Evolutionary conservation across 805 yeast species (phyloP).

Genomic region (Ogataea naganishii): DNA sequence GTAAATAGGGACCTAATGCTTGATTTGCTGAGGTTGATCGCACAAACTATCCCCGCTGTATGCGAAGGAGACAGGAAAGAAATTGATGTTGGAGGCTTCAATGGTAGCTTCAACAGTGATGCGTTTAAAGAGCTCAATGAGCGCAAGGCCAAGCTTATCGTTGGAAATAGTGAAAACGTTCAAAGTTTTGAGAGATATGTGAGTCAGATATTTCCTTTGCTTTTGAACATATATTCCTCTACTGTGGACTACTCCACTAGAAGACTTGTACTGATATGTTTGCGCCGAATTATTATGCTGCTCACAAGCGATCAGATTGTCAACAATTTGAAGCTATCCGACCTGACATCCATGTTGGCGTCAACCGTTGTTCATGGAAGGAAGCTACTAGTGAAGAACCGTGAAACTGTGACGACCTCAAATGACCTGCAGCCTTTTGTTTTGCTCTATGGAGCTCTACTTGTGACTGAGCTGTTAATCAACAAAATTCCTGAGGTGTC

Average conservation of each 20-base stretch:
- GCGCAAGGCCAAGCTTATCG: slow-evolving; percentile 24
- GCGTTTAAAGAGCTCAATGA: slow-evolving; percentile 18
- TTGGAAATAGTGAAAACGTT: slow-evolving; percentile 13
- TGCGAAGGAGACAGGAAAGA: slow-evolving; percentile 2
- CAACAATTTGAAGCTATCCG: slow-evolving; percentile 23
- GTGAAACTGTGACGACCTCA: slow-evolving; percentile 6
- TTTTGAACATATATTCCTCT: slow-evolving; percentile 61
- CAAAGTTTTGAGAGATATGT: slow-evolving; percentile 25
- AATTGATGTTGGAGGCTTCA: slow-evolving; percentile 20
- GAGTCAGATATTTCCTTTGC: slow-evolving; percentile 37
- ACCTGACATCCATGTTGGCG: slow-evolving; percentile 42
- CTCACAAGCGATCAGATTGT: slow-evolving; percentile 23
- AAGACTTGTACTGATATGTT: slow-evolving; percentile 42
- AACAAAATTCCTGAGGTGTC: slow-evolving; percentile 34
- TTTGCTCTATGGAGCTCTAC: slow-evolving; percentile 42
- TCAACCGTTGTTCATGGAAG: slow-evolving; percentile 53
- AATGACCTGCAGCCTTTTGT: slow-evolving; percentile 25
- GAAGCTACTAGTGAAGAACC: slow-evolving; percentile 12
- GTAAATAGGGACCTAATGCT: slow-evolving; percentile 60
- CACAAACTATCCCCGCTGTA: slow-evolving; percentile 44
- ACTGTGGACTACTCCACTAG: slow-evolving; percentile 63
- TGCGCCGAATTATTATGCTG: slow-evolving; percentile 43
- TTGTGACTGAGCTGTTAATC: slow-evolving; percentile 36
- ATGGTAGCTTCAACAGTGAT: slow-evolving; percentile 18
- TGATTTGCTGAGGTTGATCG: slow-evolving; percentile 45